Conservation (phyloP, 2,329 filamentous ascomycete species). For the Emergomyces africanus region DNA sequence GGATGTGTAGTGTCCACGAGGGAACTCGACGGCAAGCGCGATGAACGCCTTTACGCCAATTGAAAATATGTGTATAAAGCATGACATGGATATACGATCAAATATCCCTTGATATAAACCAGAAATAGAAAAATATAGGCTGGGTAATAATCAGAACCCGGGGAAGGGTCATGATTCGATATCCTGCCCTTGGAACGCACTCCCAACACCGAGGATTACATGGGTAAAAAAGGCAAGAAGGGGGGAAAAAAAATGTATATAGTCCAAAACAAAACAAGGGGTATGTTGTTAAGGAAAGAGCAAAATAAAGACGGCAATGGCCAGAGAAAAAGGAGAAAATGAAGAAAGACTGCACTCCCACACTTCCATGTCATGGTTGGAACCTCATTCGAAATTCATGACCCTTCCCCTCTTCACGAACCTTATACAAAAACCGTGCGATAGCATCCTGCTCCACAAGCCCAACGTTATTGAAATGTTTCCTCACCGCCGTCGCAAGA, state of each 20-base stretch:
- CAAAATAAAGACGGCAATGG: background rate
- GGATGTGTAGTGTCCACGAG: background rate
- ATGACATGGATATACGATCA: background rate
- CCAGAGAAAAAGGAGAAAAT: background rate
- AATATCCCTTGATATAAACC: background rate
- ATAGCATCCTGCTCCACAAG: constrained; percentile 36
- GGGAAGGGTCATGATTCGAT: background rate
- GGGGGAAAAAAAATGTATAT: background rate
- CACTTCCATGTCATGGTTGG: constrained; percentile 20
- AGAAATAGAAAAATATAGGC: background rate
- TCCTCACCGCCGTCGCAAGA: constrained; percentile 31
- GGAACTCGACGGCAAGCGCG: background rate
- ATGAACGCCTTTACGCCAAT: background rate
- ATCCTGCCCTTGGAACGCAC: background rate
- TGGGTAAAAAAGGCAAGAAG: background rate
- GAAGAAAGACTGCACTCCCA: background rate
- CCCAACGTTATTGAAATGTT: constrained; percentile 36
- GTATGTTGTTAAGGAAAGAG: background rate
- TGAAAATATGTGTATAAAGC: background rate
- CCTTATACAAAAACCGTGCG: constrained; percentile 36
- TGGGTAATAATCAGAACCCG: background rate
- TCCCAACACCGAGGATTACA: background rate
- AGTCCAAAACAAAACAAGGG: background rate
- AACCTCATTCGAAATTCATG: constrained; percentile 31
- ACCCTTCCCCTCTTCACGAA: constrained; percentile 33